Evolutionary conservation across 805 yeast species (phyloP), one percentile per base, ranked within the genome.

Genomic region (Wickerhamiella kurtzmanii): DNA sequence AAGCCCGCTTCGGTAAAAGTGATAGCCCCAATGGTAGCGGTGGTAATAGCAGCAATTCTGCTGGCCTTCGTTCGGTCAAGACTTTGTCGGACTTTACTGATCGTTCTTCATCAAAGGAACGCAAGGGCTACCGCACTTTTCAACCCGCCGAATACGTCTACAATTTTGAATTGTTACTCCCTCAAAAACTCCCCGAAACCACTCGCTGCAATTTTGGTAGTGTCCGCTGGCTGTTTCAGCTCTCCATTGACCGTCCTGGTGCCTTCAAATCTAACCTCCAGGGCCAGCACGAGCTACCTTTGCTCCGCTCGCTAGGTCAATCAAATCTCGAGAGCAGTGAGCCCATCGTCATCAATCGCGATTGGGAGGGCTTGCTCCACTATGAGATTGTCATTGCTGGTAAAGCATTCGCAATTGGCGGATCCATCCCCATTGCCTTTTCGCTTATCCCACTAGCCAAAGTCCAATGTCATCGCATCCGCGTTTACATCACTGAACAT

Each of bases 361-460:
- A 84, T 53, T 92, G 98, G 98, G 97, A 89, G 62, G 87, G 84
- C 60, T 85, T 83, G 60, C 64, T 92, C 28, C 79, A 80, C 54
- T 92, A 92, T 60, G 96, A 92, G 58, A 86, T 92, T 40, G 78
- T 87, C 17, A 80, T 92, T 46, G 94, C 94, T 1, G 84, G 95
- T 22, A 92, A 89, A 61, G 80, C 87, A 22, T 77, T 92, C 46
- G 79, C 94, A 6, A 70, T 92, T 44, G 87, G 94, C 60, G 79
- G 89, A 2, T 78, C 75, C 56, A 65, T 92, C 45, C 97, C 97
- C 1, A 69, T 92, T 6, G 82, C 88, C 1, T 83, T 92, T 64
- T 71, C 81, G 55, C 74, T 92, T 51, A 77, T 83, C 0, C 97
- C 97, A 1, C 61, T 89, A 43, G 95, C 87, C 41, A 92, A 92